These are phyloP conservation scores for Aspergillus nanangensis DNA, from an alignment of 495 filamentous ascomycete species.

Conservation along the genomic window DNA sequence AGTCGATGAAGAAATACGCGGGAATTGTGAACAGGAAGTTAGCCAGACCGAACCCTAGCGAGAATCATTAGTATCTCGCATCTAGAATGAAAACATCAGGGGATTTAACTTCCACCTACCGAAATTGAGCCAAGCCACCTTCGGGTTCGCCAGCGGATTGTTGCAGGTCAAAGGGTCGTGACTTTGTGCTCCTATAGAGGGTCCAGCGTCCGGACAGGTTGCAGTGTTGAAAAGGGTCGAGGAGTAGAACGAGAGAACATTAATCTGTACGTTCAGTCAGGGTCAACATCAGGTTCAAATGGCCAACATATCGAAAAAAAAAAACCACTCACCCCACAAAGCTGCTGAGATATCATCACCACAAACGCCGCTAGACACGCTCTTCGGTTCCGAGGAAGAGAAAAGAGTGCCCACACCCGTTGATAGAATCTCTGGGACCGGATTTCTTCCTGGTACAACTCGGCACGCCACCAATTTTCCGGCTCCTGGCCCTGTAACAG, in stretches of 20 bases:
- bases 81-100: no score
- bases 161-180: neutral
- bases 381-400: conserved; percentile 55
- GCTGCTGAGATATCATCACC: conserved; percentile 70
- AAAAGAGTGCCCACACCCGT: conserved; percentile 38
- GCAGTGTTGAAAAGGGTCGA: conserved; percentile 58
- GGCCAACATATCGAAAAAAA: no score
- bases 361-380: conserved; percentile 55
- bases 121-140: conserved; percentile 53
- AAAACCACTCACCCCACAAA: conserved; percentile 60
- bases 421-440: conserved; percentile 1
- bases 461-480: conserved; percentile 8
- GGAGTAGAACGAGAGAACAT: conserved; percentile 73
- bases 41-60: conserved; percentile 16
- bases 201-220: conserved; percentile 42
- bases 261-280: conserved; percentile 35
- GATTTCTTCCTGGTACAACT: conserved; percentile 12
- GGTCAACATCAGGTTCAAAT: neutral
- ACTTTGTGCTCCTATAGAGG: neutral
- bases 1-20: conserved; percentile 20
- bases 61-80: conserved; percentile 7
- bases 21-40: conserved; percentile 28
- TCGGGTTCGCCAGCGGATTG: no score
- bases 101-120: conserved; percentile 41
- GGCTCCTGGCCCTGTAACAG: conserved; percentile 1